phyloP scores from a whole-genome alignment of 139 green algal genomes.

The Desmodesmus armatus region DNA sequence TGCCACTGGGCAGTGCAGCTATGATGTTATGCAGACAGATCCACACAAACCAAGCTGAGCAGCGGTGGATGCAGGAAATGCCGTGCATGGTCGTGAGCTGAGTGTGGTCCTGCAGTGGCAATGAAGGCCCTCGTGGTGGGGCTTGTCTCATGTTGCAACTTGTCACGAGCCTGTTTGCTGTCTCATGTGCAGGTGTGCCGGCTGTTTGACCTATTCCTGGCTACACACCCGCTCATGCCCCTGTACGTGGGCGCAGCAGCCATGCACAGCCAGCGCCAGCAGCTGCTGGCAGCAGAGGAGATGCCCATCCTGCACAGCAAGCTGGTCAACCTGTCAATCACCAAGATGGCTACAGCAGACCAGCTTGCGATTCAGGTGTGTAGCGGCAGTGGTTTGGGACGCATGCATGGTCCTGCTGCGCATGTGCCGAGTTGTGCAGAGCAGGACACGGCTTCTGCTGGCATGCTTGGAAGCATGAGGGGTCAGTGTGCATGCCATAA shows the following conservation, averaged over 20 bases:
- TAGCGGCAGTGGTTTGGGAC: not conserved
- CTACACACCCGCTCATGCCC: slow-evolving; percentile 90
- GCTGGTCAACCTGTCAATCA: slow-evolving; percentile 71
- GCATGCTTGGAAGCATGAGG: not conserved
- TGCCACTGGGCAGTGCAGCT: too few species aligned
- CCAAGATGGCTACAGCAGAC: slow-evolving; percentile 53
- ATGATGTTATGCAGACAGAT: too few species aligned
- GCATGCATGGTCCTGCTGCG: not conserved
- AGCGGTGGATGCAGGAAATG: too few species aligned
- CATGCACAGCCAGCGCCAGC: slow-evolving; percentile 60
- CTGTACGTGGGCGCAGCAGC: slow-evolving; percentile 87
- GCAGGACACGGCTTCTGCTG: not conserved
- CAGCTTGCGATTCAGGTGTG: slow-evolving; percentile 61
- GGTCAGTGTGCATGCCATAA: not conserved
- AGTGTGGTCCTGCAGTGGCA: too few species aligned
- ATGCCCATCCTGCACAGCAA: slow-evolving; percentile 70
- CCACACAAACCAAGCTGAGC: too few species aligned
- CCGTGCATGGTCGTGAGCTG: too few species aligned
- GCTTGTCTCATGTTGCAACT: too few species aligned
- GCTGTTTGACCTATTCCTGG: slow-evolving; percentile 93
- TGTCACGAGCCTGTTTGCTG: too few species aligned
- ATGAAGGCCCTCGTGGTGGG: too few species aligned
- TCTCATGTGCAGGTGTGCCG: slow-evolving; percentile 55
- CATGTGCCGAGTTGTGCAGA: not conserved
- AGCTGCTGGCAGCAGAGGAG: slow-evolving; percentile 66